A percentile compares a stretch with the other conserved stretches of the same genome.
These are phyloP conservation scores for Buddleja alternifolia DNA, from an alignment of 257 asterid genomes.

Conservation along the genomic window DNA sequence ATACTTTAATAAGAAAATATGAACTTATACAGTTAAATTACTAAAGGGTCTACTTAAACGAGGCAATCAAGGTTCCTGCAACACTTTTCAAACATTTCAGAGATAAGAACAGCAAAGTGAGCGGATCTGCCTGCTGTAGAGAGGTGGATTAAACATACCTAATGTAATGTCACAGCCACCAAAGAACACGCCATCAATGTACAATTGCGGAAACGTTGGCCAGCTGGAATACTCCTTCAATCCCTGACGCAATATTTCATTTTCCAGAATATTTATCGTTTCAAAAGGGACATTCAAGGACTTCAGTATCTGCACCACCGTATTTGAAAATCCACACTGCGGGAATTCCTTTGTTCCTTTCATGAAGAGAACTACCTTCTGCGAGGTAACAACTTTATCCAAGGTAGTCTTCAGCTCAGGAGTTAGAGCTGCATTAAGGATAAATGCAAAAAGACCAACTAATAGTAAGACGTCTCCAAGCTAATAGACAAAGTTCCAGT, in stretches of 20 bases:
- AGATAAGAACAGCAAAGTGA: too few species aligned
- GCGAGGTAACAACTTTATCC: constrained; percentile 82
- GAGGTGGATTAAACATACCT: constrained; percentile 40
- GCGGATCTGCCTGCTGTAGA: background rate
- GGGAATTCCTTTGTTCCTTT: constrained; percentile 94
- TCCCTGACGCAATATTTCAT: constrained; percentile 56
- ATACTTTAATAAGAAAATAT: background rate
- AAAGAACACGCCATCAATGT: constrained; percentile 72
- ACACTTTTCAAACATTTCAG: background rate
- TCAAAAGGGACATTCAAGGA: constrained; percentile 53
- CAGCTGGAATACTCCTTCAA: constrained; percentile 82
- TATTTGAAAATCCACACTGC: constrained; percentile 87
- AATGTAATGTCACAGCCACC: constrained; percentile 65
- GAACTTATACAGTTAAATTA: background rate
- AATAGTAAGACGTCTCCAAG: background rate
- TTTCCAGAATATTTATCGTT: constrained; percentile 53
- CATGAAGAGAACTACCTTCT: constrained; percentile 80
- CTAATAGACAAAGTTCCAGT: background rate
- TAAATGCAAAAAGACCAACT: background rate
- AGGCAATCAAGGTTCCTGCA: background rate
- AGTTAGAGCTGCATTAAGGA: constrained; percentile 57
- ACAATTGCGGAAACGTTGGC: constrained; percentile 95
- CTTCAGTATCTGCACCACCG: constrained; percentile 73
- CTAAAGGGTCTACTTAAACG: background rate
- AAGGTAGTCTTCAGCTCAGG: constrained; percentile 72